Evolutionary conservation across 169 alveolate genomes (phyloP).

Genomic region (Perkinsus marinus): DNA sequence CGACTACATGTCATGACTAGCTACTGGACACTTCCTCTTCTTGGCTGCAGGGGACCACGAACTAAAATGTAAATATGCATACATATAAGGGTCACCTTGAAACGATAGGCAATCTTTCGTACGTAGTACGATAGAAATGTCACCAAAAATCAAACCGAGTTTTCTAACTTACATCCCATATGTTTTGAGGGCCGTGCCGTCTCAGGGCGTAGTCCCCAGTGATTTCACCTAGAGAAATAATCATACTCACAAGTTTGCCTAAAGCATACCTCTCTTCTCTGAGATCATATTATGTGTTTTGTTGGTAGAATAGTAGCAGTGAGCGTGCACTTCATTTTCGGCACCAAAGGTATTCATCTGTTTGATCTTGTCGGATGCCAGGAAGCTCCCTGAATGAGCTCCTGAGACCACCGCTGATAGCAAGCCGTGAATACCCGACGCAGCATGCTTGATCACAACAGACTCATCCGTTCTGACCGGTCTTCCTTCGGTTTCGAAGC

Average conservation of each 20-base stretch:
- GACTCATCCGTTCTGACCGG: constrained; percentile 41
- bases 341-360: neutral
- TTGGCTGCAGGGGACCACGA: neutral
- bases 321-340: neutral
- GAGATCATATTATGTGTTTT: neutral
- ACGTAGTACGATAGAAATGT: too few species aligned
- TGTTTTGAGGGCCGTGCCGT: neutral
- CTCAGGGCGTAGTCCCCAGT: constrained; percentile 1
- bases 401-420: too few species aligned
- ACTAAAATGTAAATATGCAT: too few species aligned
- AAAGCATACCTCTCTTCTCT: neutral
- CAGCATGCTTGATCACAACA: constrained; percentile 37
- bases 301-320: neutral
- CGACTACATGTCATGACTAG: neutral
- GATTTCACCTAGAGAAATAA: neutral
- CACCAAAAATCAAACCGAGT: too few species aligned
- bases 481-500: constrained; percentile 46
- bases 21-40: neutral
- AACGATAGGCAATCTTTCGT: too few species aligned
- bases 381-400: neutral
- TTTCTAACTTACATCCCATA: neutral
- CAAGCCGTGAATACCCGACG: too few species aligned
- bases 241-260: neutral
- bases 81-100: too few species aligned
- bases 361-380: constrained; percentile 1